These are phyloP conservation scores for Alloteropsis semialata DNA, from an alignment of 176 grass and related monocot genomes.

Conservation along the genomic window DNA sequence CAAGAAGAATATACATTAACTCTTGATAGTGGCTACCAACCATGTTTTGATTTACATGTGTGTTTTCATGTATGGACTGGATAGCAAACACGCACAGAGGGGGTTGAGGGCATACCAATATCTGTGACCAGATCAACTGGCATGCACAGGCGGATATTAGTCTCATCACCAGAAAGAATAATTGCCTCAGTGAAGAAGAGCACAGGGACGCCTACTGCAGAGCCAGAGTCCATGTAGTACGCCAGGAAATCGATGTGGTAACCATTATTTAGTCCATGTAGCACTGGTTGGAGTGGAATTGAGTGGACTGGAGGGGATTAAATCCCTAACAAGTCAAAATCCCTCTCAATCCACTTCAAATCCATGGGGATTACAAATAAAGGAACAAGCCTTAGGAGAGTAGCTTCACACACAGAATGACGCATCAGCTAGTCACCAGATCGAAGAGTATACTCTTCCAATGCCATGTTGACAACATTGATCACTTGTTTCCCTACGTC, in stretches of 20 bases:
- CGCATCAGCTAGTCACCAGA: not conserved
- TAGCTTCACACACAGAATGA: slow-evolving; percentile 20
- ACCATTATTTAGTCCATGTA: not conserved
- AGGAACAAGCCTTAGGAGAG: not conserved
- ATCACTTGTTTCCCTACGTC: not conserved
- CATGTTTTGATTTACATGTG: not conserved
- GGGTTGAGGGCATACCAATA: not conserved
- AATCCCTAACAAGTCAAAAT: too few relatives aligned
- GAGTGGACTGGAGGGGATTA: too few relatives aligned
- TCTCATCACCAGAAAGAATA: not conserved
- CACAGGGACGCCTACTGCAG: not conserved
- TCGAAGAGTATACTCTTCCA: not conserved
- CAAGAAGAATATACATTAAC: not conserved
- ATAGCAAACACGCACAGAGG: too few relatives aligned
- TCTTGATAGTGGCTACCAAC: not conserved
- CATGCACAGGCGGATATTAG: not conserved
- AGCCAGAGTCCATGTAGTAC: not conserved
- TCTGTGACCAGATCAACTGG: not conserved
- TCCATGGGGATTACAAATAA: too few relatives aligned
- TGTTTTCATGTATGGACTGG: not conserved
- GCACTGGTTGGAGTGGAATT: too few relatives aligned
- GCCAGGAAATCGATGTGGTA: slow-evolving; percentile 36
- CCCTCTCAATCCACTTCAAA: too few relatives aligned
- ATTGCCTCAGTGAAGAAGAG: slow-evolving; percentile 14
- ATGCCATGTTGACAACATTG: not conserved